Conservation (phyloP, 129 eudicot species). For the Escallonia herrerae region DNA sequence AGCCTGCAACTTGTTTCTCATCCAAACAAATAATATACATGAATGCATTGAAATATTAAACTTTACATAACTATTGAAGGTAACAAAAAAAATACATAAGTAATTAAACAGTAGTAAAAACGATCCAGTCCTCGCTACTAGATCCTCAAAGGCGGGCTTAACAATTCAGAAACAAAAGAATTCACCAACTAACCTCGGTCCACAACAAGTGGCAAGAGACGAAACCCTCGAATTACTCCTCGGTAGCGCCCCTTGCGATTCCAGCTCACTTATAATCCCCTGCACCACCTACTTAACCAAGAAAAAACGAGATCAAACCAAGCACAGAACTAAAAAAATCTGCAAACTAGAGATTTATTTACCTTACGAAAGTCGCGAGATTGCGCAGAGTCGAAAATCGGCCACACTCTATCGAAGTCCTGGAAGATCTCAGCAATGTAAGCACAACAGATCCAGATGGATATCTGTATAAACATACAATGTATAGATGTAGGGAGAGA, state of each 20-base stretch:
- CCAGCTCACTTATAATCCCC: constrained; percentile 87
- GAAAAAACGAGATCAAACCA: constrained; percentile 12
- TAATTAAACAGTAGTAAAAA: no score
- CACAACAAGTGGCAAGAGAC: constrained; percentile 96
- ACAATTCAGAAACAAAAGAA: constrained; percentile 6
- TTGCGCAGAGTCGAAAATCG: constrained; percentile 86
- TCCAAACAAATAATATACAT: no score
- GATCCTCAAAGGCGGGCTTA: no score
- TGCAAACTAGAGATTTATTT: neutral
- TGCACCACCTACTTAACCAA: constrained; percentile 64
- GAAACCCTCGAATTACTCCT: constrained; percentile 98
- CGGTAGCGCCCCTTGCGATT: constrained; percentile 96
- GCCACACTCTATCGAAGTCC: constrained; percentile 96
- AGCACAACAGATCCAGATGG: constrained; percentile 13
- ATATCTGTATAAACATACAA: neutral
- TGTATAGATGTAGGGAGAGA: constrained; percentile 4
- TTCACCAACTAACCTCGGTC: constrained; percentile 74
- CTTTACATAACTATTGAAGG: no score
- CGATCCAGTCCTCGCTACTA: no score
- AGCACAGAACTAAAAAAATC: neutral
- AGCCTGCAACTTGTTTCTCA: no score
- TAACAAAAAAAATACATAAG: no score
- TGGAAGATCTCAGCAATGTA: constrained; percentile 30
- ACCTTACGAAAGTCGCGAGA: constrained; percentile 98
- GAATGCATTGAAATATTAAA: no score